phyloP scores from a whole-genome alignment of 495 filamentous ascomycete genomes.

The Bryoglossum gracile region DNA sequence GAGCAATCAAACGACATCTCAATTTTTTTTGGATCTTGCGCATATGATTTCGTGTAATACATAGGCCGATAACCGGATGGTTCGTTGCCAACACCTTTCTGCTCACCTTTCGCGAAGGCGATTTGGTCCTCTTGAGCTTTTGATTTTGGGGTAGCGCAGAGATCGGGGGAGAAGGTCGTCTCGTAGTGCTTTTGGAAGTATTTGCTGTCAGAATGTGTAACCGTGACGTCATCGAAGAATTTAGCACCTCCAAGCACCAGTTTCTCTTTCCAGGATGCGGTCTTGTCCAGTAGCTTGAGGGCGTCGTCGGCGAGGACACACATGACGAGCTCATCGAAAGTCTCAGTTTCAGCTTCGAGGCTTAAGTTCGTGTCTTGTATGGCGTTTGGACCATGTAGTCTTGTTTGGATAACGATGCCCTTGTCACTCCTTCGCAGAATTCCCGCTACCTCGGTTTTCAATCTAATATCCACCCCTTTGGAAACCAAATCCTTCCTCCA shows the following conservation, averaged over 20 bases:
- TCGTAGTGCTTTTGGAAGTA: slow-evolving; percentile 78
- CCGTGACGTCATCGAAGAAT: slow-evolving; percentile 77
- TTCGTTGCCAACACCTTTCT: slow-evolving; percentile 22
- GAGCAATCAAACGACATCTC: slow-evolving; percentile 87
- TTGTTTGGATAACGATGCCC: slow-evolving; percentile 46
- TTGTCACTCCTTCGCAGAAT: slow-evolving; percentile 50
- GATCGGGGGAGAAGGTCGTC: slow-evolving; percentile 48
- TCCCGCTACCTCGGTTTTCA: slow-evolving; percentile 53
- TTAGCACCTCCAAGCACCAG: slow-evolving; percentile 65
- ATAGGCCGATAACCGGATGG: slow-evolving; percentile 59
- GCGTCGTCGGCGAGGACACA: slow-evolving; percentile 73
- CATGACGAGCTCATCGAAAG: slow-evolving; percentile 66
- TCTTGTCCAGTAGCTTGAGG: slow-evolving; percentile 53
- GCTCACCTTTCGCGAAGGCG: slow-evolving; percentile 42
- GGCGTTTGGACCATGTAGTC: slow-evolving; percentile 12
- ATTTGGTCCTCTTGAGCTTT: slow-evolving; percentile 42
- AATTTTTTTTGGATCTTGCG: slow-evolving; percentile 55
- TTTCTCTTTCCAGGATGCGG: slow-evolving; percentile 56
- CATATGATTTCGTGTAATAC: slow-evolving; percentile 73
- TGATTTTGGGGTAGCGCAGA: slow-evolving; percentile 43
- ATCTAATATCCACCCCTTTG: slow-evolving; percentile 57
- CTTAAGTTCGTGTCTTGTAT: slow-evolving; percentile 12
- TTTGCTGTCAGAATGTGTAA: slow-evolving; percentile 68
- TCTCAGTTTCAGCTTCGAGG: slow-evolving; percentile 29
- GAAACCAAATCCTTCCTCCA: slow-evolving; percentile 55